These are phyloP conservation scores for Termitomyces sp. DNA, from an alignment of 768 basidiomycete genomes.

Conservation along the genomic window DNA sequence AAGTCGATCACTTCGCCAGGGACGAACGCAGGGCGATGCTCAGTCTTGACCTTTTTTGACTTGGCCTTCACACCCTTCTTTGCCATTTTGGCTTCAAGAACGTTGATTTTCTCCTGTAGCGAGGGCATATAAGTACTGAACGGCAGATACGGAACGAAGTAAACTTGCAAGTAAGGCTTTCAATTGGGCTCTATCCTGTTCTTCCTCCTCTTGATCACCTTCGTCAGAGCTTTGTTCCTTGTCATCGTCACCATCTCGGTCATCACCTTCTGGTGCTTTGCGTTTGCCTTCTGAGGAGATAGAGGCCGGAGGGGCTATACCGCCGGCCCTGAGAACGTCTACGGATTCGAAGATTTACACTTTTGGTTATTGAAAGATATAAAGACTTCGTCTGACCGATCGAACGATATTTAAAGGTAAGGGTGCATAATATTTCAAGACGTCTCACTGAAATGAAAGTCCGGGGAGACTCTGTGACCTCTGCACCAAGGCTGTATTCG, in stretches of 20 bases:
- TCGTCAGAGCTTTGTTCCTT: neutral
- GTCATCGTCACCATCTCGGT: neutral
- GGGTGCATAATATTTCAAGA: neutral
- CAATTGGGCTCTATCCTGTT: neutral
- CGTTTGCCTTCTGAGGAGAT: constrained; percentile 1
- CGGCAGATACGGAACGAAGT: neutral
- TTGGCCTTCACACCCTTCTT: constrained; percentile 8
- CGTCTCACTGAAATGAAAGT: neutral
- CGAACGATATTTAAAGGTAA: constrained; percentile 14
- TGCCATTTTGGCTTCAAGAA: constrained; percentile 8
- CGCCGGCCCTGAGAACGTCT: constrained; percentile 9
- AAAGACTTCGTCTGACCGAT: constrained; percentile 12
- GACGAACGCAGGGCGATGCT: constrained; percentile 5
- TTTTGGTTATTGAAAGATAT: neutral
- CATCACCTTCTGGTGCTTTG: neutral
- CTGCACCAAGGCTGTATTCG: neutral
- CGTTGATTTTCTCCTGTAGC: neutral
- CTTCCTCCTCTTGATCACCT: neutral
- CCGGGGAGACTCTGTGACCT: neutral
- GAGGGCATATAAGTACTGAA: neutral
- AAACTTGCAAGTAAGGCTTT: neutral
- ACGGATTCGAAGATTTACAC: neutral
- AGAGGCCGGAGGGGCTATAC: constrained; percentile 3
- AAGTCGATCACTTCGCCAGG: constrained; percentile 18
- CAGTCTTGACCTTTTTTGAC: constrained; percentile 12